Base-by-base conservation (phyloP, 495 filamentous ascomycete species). In the Clavariopsis aquatica region DNA sequence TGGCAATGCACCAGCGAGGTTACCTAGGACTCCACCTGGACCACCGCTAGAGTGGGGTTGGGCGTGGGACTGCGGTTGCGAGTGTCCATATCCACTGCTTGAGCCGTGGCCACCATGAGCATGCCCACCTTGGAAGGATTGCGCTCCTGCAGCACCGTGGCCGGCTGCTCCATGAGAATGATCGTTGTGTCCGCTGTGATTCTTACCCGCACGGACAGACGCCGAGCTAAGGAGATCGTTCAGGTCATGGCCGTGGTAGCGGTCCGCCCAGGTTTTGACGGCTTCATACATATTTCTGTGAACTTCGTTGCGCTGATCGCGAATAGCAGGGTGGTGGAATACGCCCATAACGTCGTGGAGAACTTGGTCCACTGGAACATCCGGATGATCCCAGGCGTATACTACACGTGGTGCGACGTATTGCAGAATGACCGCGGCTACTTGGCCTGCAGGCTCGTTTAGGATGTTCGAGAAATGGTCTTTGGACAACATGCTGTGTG, bases 401-500 rank as follows among this genome's bases (percentile, higher is more conserved):
- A 98, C 79, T 22, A 98, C 73, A 24, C 93, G 89, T 63, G 93
- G 93, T 2, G 92, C 89, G 29, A 88, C 84, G 71, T 93, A 98
- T 80, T 90, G 81, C 5, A 98, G 76, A 54, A 96, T 88, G 0
- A 83, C 84, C 1, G 88, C 77, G 9, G 93, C 92, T 22, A 97
- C 84, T 22, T 89, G 82, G 13, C 93, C 93, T 1, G 92, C 92
- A 51, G 90, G 91, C 29, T 89, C 81, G 77, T 98, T 98, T 28
- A 98, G 81, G 29, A 93, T 80, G 76, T 98, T 96, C 65, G 89
- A 89, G 71, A 98, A 98, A 73, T 98, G 94, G 70, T 98, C 94
- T 77, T 98, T 97, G 60, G 90, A 93, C 6, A 98, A 83, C 77
- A 98, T 85, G 12, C 90, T 94, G 79, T 97, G 94, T 2, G 94